Evolutionary conservation across 177 flowering plant species (phyloP).

Genomic region (Tripterygium wilfordii): DNA sequence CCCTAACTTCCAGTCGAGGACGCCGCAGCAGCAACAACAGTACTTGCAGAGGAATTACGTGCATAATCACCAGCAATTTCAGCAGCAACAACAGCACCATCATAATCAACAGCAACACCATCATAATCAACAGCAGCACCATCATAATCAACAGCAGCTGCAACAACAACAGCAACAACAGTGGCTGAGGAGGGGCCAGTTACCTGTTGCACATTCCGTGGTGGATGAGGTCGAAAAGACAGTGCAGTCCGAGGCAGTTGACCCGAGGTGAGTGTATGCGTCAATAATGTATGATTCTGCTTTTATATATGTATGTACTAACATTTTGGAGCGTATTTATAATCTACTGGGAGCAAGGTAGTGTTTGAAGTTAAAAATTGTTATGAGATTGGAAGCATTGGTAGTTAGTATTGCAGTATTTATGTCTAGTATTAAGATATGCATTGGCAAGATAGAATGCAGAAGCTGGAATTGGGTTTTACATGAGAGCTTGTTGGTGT

Average conservation of each 20-base stretch:
- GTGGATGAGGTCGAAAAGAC: slow-evolving; percentile 49
- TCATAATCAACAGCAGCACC: slow-evolving; percentile 14
- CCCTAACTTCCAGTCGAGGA: slow-evolving; percentile 27
- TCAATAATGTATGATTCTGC: no score
- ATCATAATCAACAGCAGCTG: slow-evolving; percentile 28
- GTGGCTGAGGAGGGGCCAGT: slow-evolving; percentile 31
- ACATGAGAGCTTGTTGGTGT: no score
- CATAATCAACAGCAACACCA: slow-evolving; percentile 16
- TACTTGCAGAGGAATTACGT: slow-evolving; percentile 24
- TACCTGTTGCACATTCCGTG: slow-evolving; percentile 16
- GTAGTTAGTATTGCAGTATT: no score
- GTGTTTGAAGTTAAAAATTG: no score
- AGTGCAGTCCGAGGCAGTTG: slow-evolving; percentile 42
- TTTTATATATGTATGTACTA: not conserved
- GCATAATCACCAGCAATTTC: slow-evolving; percentile 19
- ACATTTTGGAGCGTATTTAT: no score
- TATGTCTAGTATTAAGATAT: no score
- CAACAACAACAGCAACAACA: slow-evolving; percentile 25
- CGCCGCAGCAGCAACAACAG: slow-evolving; percentile 28
- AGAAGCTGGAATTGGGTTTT: no score
- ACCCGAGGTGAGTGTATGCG: slow-evolving; percentile 27
- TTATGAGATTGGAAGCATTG: no score
- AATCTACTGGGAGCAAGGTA: no score
- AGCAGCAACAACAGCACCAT: slow-evolving; percentile 9
- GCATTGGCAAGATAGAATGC: no score